Evolutionary conservation across 139 green algal species (phyloP).

Genomic region (Haematococcus sp.): DNA sequence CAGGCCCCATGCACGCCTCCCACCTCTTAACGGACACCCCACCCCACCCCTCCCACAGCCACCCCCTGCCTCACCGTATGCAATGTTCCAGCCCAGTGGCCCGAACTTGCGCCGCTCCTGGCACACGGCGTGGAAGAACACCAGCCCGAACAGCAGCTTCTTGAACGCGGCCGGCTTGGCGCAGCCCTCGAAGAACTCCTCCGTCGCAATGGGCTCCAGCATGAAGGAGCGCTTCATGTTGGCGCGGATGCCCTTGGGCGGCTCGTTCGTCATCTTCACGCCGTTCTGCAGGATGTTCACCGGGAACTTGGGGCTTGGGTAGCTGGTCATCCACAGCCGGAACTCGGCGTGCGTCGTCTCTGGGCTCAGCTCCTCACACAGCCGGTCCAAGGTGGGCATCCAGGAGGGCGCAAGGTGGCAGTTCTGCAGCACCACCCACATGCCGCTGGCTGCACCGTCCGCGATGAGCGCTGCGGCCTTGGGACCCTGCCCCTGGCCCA

Average conservation of each 20-base stretch:
- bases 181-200: conserved; percentile 50
- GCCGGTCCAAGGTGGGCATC: conserved; percentile 71
- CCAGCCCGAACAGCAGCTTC: conserved; percentile 62
- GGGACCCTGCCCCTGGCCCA: conserved; percentile 72
- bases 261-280: conserved; percentile 84
- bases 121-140: conserved; percentile 58
- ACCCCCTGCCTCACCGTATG: too few relatives aligned
- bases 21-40: too few relatives aligned
- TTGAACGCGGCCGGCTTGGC: conserved; percentile 55
- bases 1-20: too few relatives aligned
- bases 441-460: conserved; percentile 40
- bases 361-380: conserved; percentile 68
- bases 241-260: conserved; percentile 64
- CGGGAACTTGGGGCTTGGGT: conserved; percentile 67
- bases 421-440: conserved; percentile 71
- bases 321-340: conserved; percentile 70
- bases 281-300: conserved; percentile 71
- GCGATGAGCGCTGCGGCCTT: conserved; percentile 74
- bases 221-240: conserved; percentile 70
- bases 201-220: conserved; percentile 57
- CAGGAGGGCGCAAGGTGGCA: conserved; percentile 71
- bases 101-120: conserved; percentile 62
- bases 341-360: conserved; percentile 63
- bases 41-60: too few relatives aligned
- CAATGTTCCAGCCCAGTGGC: conserved; percentile 65